Percentiles rank a stretch among this genome's conserved stretches.
Conservation (phyloP, 2,329 filamentous ascomycete genomes). For the Diaporthe caulivora region DNA sequence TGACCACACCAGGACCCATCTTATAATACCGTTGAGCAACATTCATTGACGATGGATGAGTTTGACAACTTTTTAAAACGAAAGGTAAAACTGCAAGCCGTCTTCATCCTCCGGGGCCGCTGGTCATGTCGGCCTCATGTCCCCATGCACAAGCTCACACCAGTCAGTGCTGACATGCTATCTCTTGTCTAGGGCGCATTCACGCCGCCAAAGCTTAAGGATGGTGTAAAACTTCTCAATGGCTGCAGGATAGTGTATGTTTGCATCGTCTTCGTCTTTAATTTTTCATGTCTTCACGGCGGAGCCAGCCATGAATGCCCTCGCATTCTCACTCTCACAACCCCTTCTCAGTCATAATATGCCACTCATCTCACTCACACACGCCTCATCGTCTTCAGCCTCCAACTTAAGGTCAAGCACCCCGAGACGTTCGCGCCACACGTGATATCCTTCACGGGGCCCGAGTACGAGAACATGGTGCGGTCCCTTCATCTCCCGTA, state of each 20-base stretch:
- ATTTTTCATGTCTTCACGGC: background rate
- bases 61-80: slow-evolving; percentile 69
- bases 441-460: slow-evolving; percentile 64
- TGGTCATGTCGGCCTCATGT: background rate
- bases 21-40: slow-evolving; percentile 64
- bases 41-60: slow-evolving; percentile 64
- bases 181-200: slow-evolving; percentile 62
- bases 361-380: background rate
- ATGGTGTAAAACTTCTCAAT: slow-evolving; percentile 59
- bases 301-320: background rate
- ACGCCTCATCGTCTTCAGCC: slow-evolving; percentile 49
- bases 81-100: slow-evolving; percentile 51
- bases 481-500: slow-evolving; percentile 65
- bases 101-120: background rate
- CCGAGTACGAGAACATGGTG: slow-evolving; percentile 68
- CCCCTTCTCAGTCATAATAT: background rate
- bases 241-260: slow-evolving; percentile 69
- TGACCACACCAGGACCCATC: slow-evolving; percentile 57
- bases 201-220: slow-evolving; percentile 56
- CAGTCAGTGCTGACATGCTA: slow-evolving; percentile 35
- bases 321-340: background rate
- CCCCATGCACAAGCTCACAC: background rate
- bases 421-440: slow-evolving; percentile 69
- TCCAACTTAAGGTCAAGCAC: slow-evolving; percentile 68
- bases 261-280: background rate